These are phyloP conservation scores for Hura crepitans DNA, from an alignment of 441 rosid species.

Conservation along the genomic window DNA sequence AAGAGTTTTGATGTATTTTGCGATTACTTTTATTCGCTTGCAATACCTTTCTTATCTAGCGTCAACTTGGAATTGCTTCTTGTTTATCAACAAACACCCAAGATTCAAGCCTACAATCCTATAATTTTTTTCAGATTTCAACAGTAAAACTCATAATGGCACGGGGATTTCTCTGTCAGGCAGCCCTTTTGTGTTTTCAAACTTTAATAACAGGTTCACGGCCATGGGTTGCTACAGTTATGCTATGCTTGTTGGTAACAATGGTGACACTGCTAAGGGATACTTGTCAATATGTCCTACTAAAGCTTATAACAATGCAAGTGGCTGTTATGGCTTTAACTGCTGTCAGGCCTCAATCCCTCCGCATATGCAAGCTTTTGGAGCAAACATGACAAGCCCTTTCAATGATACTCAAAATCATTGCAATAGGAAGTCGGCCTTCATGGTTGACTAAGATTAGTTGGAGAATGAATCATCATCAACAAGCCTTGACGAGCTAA, in stretches of 20 bases:
- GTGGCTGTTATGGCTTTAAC: slow-evolving; percentile 17
- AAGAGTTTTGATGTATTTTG: slow-evolving; percentile 10
- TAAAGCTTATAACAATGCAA: neutral
- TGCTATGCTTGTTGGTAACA: neutral
- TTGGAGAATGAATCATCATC: neutral
- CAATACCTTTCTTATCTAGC: slow-evolving; percentile 8
- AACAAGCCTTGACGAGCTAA: neutral
- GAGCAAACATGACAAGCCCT: slow-evolving; percentile 1
- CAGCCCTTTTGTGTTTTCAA: slow-evolving; percentile 17
- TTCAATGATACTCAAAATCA: neutral
- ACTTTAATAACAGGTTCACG: slow-evolving; percentile 4
- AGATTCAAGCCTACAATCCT: neutral
- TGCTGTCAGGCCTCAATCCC: slow-evolving; percentile 26
- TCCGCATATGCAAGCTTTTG: slow-evolving; percentile 8
- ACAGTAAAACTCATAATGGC: neutral
- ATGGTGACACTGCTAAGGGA: neutral
- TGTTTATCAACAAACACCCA: neutral
- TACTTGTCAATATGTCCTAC: slow-evolving; percentile 19
- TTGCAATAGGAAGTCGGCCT: slow-evolving; percentile 14
- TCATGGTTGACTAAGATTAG: slow-evolving; percentile 20
- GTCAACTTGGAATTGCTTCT: slow-evolving; percentile 3
- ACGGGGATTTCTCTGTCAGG: neutral
- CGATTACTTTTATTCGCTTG: neutral
- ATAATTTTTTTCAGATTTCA: slow-evolving; percentile 3
- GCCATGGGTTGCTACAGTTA: slow-evolving; percentile 18